Conservation (phyloP, 2,329 filamentous ascomycete species). For the Calonectria multiphialidica region DNA sequence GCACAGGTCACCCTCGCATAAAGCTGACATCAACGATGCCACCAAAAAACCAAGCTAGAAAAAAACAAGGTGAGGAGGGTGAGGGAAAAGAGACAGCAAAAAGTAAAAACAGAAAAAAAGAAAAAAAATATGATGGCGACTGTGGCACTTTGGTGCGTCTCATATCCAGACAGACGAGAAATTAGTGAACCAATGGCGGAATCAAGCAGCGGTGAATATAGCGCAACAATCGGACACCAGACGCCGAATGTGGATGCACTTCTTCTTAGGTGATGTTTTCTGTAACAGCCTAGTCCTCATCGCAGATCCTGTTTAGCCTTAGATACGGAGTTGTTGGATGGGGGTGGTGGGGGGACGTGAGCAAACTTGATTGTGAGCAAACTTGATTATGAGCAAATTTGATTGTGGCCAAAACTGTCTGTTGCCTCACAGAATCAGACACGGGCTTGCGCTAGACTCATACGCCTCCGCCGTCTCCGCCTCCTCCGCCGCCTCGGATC, state of each 20-base stretch:
- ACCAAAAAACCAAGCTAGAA: conserved; percentile 25
- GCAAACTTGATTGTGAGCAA: conserved; percentile 12
- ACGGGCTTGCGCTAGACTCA: conserved; percentile 20
- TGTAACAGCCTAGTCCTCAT: conserved; percentile 25
- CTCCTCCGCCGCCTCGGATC: neutral
- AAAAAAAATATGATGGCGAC: neutral
- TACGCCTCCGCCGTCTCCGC: conserved; percentile 2
- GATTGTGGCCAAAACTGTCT: neutral
- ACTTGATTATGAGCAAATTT: conserved; percentile 16
- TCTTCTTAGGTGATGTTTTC: conserved; percentile 31
- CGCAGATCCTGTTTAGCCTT: conserved; percentile 32
- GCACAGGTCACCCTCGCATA: conserved; percentile 33
- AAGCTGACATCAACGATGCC: conserved; percentile 29
- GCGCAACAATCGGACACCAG: conserved; percentile 14
- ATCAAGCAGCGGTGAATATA: conserved; percentile 31
- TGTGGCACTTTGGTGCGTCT: conserved; percentile 17
- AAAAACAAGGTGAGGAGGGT: conserved; percentile 20
- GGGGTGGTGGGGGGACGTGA: neutral
- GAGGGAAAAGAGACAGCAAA: conserved; percentile 30
- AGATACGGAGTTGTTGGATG: conserved; percentile 29
- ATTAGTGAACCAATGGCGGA: conserved; percentile 20
- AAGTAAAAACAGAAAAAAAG: conserved; percentile 12
- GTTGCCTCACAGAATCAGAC: neutral
- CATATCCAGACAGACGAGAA: conserved; percentile 22
- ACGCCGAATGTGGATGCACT: conserved; percentile 18